A percentile compares a stretch with the other conserved stretches of the same genome.
Evolutionary conservation across 2,329 filamentous ascomycete species (phyloP).

Genomic region (Neonectria magnoliae): DNA sequence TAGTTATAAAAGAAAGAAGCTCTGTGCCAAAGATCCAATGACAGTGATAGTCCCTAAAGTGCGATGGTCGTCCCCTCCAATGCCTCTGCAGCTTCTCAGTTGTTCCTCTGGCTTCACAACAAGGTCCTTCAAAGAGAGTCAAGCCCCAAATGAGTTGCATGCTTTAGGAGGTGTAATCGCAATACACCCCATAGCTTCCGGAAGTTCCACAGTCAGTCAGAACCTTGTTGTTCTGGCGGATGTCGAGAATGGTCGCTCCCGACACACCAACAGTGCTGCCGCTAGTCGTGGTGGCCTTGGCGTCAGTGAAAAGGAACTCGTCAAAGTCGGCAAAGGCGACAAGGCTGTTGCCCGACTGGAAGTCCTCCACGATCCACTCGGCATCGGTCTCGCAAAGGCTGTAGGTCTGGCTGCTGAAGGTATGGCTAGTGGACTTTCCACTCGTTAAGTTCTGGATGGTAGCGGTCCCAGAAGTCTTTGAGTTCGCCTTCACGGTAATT

Average conservation of each 20-base stretch:
- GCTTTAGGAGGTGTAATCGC: not conserved
- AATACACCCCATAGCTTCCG: not conserved
- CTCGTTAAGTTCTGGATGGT: slow-evolving; percentile 14
- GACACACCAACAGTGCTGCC: slow-evolving; percentile 10
- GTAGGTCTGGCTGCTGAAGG: slow-evolving; percentile 7
- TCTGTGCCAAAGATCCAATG: no score
- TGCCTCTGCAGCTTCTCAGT: no score
- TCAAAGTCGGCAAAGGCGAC: slow-evolving; percentile 18
- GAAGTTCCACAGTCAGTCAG: slow-evolving; percentile 6
- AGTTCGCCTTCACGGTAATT: slow-evolving; percentile 16
- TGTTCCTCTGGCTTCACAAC: no score
- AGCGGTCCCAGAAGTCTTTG: slow-evolving; percentile 11
- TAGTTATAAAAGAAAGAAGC: no score
- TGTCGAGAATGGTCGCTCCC: slow-evolving; percentile 14
- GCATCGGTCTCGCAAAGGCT: slow-evolving; percentile 17
- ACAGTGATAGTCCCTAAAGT: no score
- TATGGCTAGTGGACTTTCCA: slow-evolving; percentile 4
- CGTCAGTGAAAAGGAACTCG: slow-evolving; percentile 6
- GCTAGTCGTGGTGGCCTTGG: slow-evolving; percentile 3
- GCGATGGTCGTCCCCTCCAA: no score
- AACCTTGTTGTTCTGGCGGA: slow-evolving; percentile 11
- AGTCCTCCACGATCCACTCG: slow-evolving; percentile 20
- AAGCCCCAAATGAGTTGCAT: not conserved
- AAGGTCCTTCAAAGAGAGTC: no score
- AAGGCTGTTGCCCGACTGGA: slow-evolving; percentile 3